These are phyloP conservation scores for Kluyveromyces sp. DNA, from an alignment of 1,139 yeast species.

Conservation along the genomic window DNA sequence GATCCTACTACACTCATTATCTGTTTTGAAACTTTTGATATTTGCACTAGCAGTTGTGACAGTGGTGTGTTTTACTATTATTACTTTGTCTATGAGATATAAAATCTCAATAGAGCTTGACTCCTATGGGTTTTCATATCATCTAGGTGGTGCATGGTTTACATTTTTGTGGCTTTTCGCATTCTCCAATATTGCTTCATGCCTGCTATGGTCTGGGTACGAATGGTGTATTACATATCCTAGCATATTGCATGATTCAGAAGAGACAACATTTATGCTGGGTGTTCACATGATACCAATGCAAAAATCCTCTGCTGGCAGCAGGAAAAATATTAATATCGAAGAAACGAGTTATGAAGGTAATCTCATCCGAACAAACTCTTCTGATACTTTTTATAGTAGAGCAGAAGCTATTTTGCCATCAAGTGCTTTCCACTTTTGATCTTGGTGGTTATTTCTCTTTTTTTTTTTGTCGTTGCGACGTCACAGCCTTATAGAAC, in stretches of 20 bases:
- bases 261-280: background rate
- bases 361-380: background rate
- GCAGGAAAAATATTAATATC: background rate
- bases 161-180: slow-evolving; percentile 18
- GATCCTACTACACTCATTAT: slow-evolving; percentile 18
- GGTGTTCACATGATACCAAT: slow-evolving; percentile 1
- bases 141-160: slow-evolving; percentile 23
- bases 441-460: background rate
- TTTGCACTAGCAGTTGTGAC: slow-evolving; percentile 19
- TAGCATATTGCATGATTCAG: background rate
- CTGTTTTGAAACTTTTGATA: slow-evolving; percentile 17
- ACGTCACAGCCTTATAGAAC: background rate
- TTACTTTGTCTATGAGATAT: slow-evolving; percentile 15
- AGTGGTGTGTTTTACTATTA: slow-evolving; percentile 13
- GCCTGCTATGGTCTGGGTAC: slow-evolving; percentile 27
- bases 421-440: background rate
- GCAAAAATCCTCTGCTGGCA: background rate
- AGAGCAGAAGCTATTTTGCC: background rate
- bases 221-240: slow-evolving; percentile 28
- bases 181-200: slow-evolving; percentile 16
- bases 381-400: background rate
- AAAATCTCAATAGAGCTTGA: slow-evolving; percentile 20
- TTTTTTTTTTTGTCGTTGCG: background rate
- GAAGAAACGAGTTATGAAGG: background rate
- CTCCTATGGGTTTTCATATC: slow-evolving; percentile 23